Base-by-base conservation (phyloP, 495 filamentous ascomycete genomes). In the Cenococcum geophilum region DNA sequence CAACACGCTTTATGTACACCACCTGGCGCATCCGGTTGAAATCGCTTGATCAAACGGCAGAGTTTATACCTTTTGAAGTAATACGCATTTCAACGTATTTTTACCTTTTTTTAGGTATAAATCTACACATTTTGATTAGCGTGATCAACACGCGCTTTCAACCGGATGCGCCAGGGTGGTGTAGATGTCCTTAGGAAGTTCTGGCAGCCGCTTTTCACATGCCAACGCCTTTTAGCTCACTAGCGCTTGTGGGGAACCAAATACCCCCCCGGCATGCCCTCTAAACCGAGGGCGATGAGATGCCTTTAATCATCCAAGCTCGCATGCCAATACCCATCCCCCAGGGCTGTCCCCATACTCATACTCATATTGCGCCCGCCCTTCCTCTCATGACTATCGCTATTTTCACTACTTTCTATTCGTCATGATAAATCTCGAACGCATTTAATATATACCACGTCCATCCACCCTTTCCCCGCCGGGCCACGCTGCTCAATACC, bases 181-280 rank as follows among this genome's bases (percentile, higher is more conserved):
- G n/a, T n/a, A n/a, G n/a, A n/a, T n/a, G n/a, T n/a, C n/a, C n/a
- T n/a, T n/a, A n/a, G n/a, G n/a, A 45, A 45, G 40, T 18, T 45
- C 40, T 14, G 4, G 40, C 40, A 45, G 14, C 40, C 11, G 18
- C 40, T 45, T 27, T 52, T 52, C 49, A 52, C 49, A 52, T 52
- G 49, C 49, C 6, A 52, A 52, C 22, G 21, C 49, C 18, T 25
- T 18, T 23, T 32, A 51, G 14, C 49, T 23, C 49, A 3, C 49
- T 52, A 52, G 49, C 49, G 49, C 23, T 1, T 52, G 49, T 52
- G 49, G 49, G 21, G 49, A 52, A n/a, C 1, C 27, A 32, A 32
- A 32, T 32, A 6, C 3, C 27, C 27, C 27, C 27, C 27, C 18
- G 11, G 12, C 40, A 4, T 14, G 40, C 14, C 40, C 12, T 14